Base-by-base conservation (phyloP, 108 stramenopile genomes). In the Skeletonema menzelii region DNA sequence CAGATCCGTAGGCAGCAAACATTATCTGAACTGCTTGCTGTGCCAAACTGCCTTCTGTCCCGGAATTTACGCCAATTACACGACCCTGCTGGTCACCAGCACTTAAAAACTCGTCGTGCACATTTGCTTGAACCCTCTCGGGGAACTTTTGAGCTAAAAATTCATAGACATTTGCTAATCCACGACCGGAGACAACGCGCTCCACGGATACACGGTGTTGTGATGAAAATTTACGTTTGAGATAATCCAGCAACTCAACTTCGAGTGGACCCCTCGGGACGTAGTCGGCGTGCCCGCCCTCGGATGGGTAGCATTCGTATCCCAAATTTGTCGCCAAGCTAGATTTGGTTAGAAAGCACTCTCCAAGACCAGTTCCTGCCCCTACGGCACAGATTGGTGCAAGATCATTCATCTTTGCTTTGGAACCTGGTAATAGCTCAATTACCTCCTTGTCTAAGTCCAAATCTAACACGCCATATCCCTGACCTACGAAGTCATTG, bases 261-360 rank as follows among this genome's bases (percentile, higher is more conserved):
- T 96, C 91, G 27, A 97, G 57, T 27, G 88, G 82, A 7, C 84
- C 76, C 40, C 97, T 82, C 13, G 98, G 97, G 15, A 92, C 89
- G 65, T 91, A 97, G 67, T 97, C 98, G 10, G 90, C 88, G 56
- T 99, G 98, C 0, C 97, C 97, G n/a, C 98, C 98, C 77, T 99
- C 98, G 34, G 88, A 88, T 14, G 98, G 94, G 58, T 84, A 97
- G 44, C 95, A 96, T n/a, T 90, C 86, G 73, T 99, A 98, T 56
- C 68, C 75, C 27, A 65, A 26, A 46, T 82, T 68, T 5, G 83
- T 76, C 19, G 82, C 34, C 40, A 65, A 59, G 20, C 72, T 68
- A 57, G 76, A 72, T 8, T 77, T 86, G 17, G 97, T 95, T 59
- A 97, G 85, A 63, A 88, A 98, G 59, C 96, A 96, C 67, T 97